Base-by-base conservation (phyloP, 2,329 filamentous ascomycete genomes). In the Calonectria hawksworthii region DNA sequence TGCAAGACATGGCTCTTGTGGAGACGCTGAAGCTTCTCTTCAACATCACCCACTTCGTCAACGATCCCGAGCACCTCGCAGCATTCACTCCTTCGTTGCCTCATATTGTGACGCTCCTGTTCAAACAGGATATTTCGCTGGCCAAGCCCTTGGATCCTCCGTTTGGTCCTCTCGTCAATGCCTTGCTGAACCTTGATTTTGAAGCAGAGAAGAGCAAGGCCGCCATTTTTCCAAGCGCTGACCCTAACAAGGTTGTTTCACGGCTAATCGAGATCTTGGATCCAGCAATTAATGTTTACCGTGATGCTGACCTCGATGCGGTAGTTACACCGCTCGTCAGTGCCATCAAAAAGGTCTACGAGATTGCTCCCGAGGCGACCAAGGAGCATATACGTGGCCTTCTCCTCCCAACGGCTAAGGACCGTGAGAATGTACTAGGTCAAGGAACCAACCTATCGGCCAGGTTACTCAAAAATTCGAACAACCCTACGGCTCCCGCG, bases 11-110 rank as follows among this genome's bases (percentile, higher is more conserved):
- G 91, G 95, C 96, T 0, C 88, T 99, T 47, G 89, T 89, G 11
- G 96, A 99, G 84, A 96, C 94, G 0, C 87, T 97, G 65, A 98
- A 98, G 82, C 89, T 99, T 51, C 86, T 98, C 67, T 99, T 98
- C 88, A 98, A 98, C 84, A 89, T 98, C 68, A 94, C 94, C 2
- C 93, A 96, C 80, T 92, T 93, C 80, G 94, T 93, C 78, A 56
- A 38, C 23, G 66, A 69, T 32, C 91, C 92, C 5, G 89, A 93
- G 52, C 88, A 93, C 32, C 85, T 87, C 6, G 83, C 87, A 0
- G 85, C 88, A 0, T 98, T 98, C 82, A 92, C 92, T 1, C 86
- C 90, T 28, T 92, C 93, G 3, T 89, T 98, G 52, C 90, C 92
- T 14, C 89, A 92, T 74, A 91, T 99, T 34, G 87, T 96, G 72